A percentile compares a stretch with the other conserved stretches of the same genome.
phyloP scores from a whole-genome alignment of 2,329 filamentous ascomycete genomes.

The Claviceps sp. region DNA sequence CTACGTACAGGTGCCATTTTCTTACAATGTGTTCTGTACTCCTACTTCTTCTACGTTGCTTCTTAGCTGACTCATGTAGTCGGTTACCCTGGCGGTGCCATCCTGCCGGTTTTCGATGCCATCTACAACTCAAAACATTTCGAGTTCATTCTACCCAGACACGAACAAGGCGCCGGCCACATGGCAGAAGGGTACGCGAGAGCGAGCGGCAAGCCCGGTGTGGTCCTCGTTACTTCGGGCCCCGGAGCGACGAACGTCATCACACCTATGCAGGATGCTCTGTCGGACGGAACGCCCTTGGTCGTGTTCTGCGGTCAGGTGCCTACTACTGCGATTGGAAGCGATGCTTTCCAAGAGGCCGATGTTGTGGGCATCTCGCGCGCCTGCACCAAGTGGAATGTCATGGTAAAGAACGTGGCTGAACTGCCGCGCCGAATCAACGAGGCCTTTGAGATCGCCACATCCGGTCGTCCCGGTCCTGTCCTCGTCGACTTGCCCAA shows the following conservation, averaged over 20 bases:
- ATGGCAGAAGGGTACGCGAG: conserved; percentile 97
- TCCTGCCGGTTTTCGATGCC: conserved; percentile 94
- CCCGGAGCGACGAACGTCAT: conserved; percentile 94
- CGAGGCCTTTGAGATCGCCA: conserved; percentile 96
- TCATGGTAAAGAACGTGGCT: conserved; percentile 91
- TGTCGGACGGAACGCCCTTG: conserved; percentile 90
- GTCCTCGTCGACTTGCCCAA: conserved; percentile 94
- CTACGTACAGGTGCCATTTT: no score
- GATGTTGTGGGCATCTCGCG: conserved; percentile 89
- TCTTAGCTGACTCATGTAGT: conserved; percentile 31
- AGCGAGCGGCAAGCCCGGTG: conserved; percentile 84
- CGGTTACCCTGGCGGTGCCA: conserved; percentile 87
- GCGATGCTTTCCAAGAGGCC: conserved; percentile 93
- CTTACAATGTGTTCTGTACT: not conserved
- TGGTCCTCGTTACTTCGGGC: conserved; percentile 92
- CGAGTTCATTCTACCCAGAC: conserved; percentile 86
- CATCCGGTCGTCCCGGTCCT: conserved; percentile 81
- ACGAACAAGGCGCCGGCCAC: conserved; percentile 96
- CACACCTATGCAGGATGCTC: conserved; percentile 89
- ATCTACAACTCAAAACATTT: conserved; percentile 98
- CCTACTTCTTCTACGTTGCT: no score
- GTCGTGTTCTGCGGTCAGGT: conserved; percentile 96
- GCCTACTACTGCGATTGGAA: conserved; percentile 76
- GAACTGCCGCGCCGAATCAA: conserved; percentile 91
- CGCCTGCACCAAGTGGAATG: conserved; percentile 97